Evolutionary conservation across 108 stramenopile species (phyloP), one percentile per base, ranked within the genome.

Genomic region (Cyclotella choctawhatcheeana): DNA sequence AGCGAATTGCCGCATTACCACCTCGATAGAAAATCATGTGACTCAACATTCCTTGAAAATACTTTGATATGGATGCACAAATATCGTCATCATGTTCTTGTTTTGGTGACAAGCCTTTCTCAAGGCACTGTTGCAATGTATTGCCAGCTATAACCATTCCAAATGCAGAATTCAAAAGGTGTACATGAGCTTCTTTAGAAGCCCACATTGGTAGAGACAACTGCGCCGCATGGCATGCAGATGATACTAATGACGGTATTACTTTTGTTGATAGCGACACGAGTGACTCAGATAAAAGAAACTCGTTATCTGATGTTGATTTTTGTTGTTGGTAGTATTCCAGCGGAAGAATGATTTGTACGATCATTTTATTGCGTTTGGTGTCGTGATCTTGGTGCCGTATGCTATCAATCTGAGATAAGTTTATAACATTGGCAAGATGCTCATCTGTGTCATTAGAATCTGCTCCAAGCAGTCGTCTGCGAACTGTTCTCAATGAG

Each of bases 141-240:
- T 68, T 58, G 5, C 67, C 79, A 20, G 32, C 52, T 20, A 80
- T 30, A 22, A 61, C 51, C 14, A 44, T 56, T 51, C 45, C 40
- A 71, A 71, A 80, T 2, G 79, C 65, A 20, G 48, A 61, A 61
- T 80, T 58, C 32, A 80, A 20, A 20, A 80, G 16, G 12, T 60
- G 24, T 17, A 18, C 37, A 31, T 51, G 21, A 22, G 67, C 55
- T 48, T 7, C 53, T 67, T 63, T 72, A 45, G 66, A 40, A 51
- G 71, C 79, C 79, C 79, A 80, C 29, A 51, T 33, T 54, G 79
- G 79, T 58, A 80, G 67, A 48, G 71, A 37, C 20, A 80, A 58
- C 20, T 73, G 58, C 71, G 67, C 63, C 13, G 66, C 59, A 68
- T 80, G 67, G 21, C 79, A 80, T 48, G 71, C 71, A 12, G 79